Percentiles rank a stretch among this genome's conserved stretches.
Evolutionary conservation across 768 basidiomycete genomes (phyloP).

Genomic region (Lactifluus echinatus): DNA sequence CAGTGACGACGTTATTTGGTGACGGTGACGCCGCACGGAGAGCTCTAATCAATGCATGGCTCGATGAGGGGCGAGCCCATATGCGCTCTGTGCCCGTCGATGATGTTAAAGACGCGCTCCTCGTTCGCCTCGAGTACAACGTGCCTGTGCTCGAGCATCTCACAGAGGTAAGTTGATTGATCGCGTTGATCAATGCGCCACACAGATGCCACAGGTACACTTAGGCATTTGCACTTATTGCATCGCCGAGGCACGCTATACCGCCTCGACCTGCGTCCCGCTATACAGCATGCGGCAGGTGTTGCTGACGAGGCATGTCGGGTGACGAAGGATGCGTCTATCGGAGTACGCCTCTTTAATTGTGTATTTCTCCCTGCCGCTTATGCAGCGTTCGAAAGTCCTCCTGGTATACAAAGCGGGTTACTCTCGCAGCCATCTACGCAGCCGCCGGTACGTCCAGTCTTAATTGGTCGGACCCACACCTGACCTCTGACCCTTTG

Average conservation of each 20-base stretch:
- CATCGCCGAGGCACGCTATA: constrained; percentile 40
- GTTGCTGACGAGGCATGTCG: constrained; percentile 69
- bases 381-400: constrained; percentile 34
- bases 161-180: constrained; percentile 47
- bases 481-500: neutral
- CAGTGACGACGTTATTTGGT: constrained; percentile 69
- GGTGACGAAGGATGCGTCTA: constrained; percentile 41
- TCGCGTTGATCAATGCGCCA: neutral
- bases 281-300: constrained; percentile 46
- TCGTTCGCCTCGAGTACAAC: constrained; percentile 52
- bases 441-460: constrained; percentile 49
- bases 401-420: constrained; percentile 65
- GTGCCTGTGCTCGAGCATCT: constrained; percentile 56
- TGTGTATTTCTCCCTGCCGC: neutral
- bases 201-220: neutral
- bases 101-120: constrained; percentile 44
- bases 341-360: constrained; percentile 40
- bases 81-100: constrained; percentile 33
- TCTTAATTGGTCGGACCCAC: neutral
- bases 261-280: constrained; percentile 55
- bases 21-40: constrained; percentile 54
- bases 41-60: constrained; percentile 63
- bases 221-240: constrained; percentile 67
- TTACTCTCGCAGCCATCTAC: constrained; percentile 59
- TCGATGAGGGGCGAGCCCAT: constrained; percentile 49